These are phyloP conservation scores for Boletus vermiculosoides DNA, from an alignment of 768 basidiomycete species.

Conservation along the genomic window DNA sequence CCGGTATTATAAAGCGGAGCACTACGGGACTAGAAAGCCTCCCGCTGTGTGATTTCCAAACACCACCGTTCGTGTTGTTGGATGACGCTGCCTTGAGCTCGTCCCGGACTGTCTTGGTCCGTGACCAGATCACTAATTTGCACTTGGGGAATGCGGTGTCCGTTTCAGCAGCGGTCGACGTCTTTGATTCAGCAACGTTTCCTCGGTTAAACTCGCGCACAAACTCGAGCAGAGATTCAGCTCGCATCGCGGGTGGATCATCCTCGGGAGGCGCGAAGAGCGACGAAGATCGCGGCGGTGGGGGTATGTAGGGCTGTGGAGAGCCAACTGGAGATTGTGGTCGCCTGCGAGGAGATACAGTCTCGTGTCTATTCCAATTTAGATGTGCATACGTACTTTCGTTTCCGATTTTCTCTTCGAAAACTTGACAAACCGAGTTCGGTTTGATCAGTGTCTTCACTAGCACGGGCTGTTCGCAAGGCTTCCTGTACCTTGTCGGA, in stretches of 20 bases:
- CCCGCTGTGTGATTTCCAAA: conserved; percentile 6
- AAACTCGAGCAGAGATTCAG: conserved; percentile 50
- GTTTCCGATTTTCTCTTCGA: conserved; percentile 53
- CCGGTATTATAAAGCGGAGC: conserved; percentile 59
- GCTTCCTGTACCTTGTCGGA: conserved; percentile 60
- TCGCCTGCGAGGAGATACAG: conserved; percentile 35
- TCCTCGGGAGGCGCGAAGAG: conserved; percentile 45
- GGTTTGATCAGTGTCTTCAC: conserved; percentile 50
- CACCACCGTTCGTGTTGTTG: neutral
- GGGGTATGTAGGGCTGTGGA: conserved; percentile 54
- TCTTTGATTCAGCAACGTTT: conserved; percentile 13
- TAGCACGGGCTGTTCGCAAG: conserved; percentile 51
- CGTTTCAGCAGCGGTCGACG: neutral
- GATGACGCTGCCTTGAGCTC: neutral
- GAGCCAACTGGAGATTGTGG: conserved; percentile 55
- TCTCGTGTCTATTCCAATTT: neutral
- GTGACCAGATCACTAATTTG: conserved; percentile 57
- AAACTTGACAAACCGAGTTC: conserved; percentile 46
- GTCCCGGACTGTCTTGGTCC: conserved; percentile 22
- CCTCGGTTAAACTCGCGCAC: conserved; percentile 56
- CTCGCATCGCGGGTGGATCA: conserved; percentile 38
- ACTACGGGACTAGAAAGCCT: conserved; percentile 33
- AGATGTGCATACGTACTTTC: conserved; percentile 43
- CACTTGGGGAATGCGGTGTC: conserved; percentile 16
- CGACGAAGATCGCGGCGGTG: conserved; percentile 36